Evolutionary conservation across 306 rosid species (phyloP).

Genomic region (Luffa acutangula): DNA sequence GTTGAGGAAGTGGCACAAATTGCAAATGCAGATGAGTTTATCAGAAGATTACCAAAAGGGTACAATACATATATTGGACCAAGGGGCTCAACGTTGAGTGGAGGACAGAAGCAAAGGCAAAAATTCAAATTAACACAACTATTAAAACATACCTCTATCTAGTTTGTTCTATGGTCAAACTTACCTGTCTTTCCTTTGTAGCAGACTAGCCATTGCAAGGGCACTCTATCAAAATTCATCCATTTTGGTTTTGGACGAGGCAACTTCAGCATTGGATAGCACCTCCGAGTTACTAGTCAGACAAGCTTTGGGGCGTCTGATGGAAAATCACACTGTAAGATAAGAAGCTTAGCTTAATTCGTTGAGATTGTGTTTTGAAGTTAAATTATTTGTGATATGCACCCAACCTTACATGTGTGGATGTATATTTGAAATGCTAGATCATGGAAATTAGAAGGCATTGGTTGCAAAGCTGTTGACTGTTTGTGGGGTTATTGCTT

Average conservation of each 20-base stretch:
- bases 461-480: not conserved
- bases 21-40: slow-evolving; percentile 82
- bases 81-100: slow-evolving; percentile 75
- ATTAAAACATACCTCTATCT: not conserved
- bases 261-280: slow-evolving; percentile 85
- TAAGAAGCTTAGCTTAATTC: not conserved
- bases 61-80: slow-evolving; percentile 74
- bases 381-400: not conserved
- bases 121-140: slow-evolving; percentile 4
- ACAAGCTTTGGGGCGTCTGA: slow-evolving; percentile 63
- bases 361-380: not conserved
- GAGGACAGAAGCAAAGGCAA: slow-evolving; percentile 92
- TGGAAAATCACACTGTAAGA: slow-evolving; percentile 75
- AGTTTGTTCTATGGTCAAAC: not conserved
- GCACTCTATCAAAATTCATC: slow-evolving; percentile 74
- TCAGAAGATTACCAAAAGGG: slow-evolving; percentile 63
- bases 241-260: slow-evolving; percentile 74
- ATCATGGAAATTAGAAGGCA: not conserved
- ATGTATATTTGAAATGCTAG: not conserved
- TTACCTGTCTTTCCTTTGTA: slow-evolving; percentile 12
- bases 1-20: slow-evolving; percentile 58
- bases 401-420: not conserved
- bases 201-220: slow-evolving; percentile 81
- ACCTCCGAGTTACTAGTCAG: slow-evolving; percentile 64
- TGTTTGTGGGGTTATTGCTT: not conserved